Percentiles rank a stretch among this genome's conserved stretches.
phyloP scores from a whole-genome alignment of 495 filamentous ascomycete species.

The Aspergillus wentii region DNA sequence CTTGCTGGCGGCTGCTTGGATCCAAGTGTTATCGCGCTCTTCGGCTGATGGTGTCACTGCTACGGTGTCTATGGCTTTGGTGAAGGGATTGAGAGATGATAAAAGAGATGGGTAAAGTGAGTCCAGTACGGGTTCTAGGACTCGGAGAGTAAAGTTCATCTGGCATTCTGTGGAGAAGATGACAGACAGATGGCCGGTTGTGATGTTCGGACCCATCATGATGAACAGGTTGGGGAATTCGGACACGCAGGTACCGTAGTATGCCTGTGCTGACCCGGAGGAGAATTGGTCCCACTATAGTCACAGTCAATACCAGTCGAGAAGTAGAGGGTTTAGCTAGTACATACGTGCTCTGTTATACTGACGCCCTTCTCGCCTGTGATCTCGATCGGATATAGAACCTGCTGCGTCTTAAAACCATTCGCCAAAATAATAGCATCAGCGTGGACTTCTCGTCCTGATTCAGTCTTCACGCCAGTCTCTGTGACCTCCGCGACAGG shows the following conservation, averaged over 20 bases:
- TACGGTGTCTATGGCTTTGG: slow-evolving; percentile 6
- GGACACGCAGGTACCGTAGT: slow-evolving; percentile 48
- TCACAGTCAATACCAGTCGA: slow-evolving; percentile 1
- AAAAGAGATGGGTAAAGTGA: too few species aligned
- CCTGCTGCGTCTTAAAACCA: slow-evolving; percentile 28
- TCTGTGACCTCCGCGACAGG: slow-evolving; percentile 23
- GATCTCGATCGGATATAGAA: slow-evolving; percentile 15
- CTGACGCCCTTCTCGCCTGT: slow-evolving; percentile 40
- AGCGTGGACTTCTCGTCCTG: slow-evolving; percentile 30
- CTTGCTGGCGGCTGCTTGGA: slow-evolving; percentile 8
- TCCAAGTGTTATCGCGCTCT: slow-evolving; percentile 11
- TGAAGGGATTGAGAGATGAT: slow-evolving; percentile 9
- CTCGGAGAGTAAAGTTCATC: slow-evolving; percentile 43
- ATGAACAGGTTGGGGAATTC: slow-evolving; percentile 56
- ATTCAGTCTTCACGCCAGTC: slow-evolving; percentile 12
- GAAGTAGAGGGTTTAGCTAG: too few species aligned
- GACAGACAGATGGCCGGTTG: slow-evolving; percentile 48
- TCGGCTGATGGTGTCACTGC: slow-evolving; percentile 14
- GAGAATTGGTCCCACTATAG: slow-evolving; percentile 27
- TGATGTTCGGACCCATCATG: slow-evolving; percentile 52
- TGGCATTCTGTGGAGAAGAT: slow-evolving; percentile 46
- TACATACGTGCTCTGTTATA: slow-evolving; percentile 30
- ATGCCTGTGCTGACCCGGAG: slow-evolving; percentile 44
- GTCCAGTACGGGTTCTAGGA: too few species aligned
- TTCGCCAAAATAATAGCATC: slow-evolving; percentile 45